Evolutionary conservation across 176 grass and related monocot species (phyloP).

Genomic region (Pharus latifolius): DNA sequence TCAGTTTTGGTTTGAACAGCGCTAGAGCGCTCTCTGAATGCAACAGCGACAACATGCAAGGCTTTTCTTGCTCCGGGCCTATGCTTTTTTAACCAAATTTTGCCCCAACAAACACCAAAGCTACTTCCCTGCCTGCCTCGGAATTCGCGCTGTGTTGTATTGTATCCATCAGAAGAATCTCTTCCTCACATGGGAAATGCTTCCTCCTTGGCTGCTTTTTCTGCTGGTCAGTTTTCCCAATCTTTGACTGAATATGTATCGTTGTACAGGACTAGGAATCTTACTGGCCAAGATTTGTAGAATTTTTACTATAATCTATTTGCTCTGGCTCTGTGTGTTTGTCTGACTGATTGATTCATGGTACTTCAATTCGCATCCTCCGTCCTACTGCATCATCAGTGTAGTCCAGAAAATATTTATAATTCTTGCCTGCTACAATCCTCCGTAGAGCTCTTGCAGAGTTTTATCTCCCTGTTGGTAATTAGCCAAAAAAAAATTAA

Average conservation of each 20-base stretch:
- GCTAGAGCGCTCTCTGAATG: no score
- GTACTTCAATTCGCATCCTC: no score
- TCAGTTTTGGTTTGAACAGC: no score
- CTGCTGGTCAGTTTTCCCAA: no score
- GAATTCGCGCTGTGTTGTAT: neutral
- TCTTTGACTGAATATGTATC: slow-evolving; percentile 17
- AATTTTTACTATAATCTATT: no score
- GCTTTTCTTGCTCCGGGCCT: neutral
- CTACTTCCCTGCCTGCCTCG: neutral
- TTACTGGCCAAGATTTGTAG: slow-evolving; percentile 13
- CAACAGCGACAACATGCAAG: neutral
- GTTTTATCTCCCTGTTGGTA: no score
- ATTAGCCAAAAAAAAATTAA: no score
- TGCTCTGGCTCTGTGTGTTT: no score
- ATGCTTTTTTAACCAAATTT: neutral
- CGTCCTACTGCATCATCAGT: no score
- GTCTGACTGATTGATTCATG: slow-evolving; percentile 1
- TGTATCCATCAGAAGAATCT: neutral
- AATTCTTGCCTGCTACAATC: no score
- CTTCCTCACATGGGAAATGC: neutral
- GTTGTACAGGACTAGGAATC: neutral
- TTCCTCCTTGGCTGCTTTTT: neutral
- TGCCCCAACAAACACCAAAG: neutral
- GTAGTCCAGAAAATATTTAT: no score
- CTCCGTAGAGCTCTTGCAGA: no score